A percentile compares a stretch with the other conserved stretches of the same genome.
These are phyloP conservation scores for Saccharomyces mikatae DNA, from an alignment of 805 yeast genomes.

Conservation along the genomic window DNA sequence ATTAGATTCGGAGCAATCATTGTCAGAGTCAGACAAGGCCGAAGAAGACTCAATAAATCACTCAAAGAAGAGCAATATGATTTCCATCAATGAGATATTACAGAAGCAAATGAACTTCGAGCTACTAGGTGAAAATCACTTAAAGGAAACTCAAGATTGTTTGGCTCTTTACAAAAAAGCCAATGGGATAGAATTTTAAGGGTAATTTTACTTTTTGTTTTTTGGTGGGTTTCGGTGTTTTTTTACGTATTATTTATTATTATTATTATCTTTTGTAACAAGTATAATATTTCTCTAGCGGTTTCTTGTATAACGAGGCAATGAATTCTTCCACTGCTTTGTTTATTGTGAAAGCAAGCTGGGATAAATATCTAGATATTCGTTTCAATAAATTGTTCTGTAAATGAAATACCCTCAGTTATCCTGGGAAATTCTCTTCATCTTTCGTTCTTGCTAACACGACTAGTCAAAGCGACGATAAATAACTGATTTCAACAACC, in stretches of 20 bases:
- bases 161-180: conserved; percentile 14
- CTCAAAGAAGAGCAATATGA: background rate
- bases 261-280: too few relatives aligned
- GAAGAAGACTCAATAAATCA: conserved; percentile 1
- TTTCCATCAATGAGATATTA: conserved; percentile 10
- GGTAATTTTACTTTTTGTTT: background rate
- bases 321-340: too few relatives aligned
- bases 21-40: background rate
- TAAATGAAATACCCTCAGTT: too few relatives aligned
- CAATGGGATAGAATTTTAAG: background rate
- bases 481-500: too few relatives aligned
- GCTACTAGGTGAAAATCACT: conserved; percentile 12
- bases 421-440: too few relatives aligned
- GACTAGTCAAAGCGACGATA: too few relatives aligned
- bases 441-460: too few relatives aligned
- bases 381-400: too few relatives aligned
- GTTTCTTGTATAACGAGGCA: too few relatives aligned
- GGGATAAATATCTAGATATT: too few relatives aligned
- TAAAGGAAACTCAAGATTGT: conserved; percentile 17
- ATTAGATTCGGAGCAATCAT: background rate
- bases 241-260: background rate
- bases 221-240: background rate
- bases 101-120: conserved; percentile 14
- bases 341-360: too few relatives aligned
- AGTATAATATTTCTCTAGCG: too few relatives aligned